Evolutionary conservation across 164 flowering plant genomes (phyloP).

Genomic region (Nymphaea colorata): DNA sequence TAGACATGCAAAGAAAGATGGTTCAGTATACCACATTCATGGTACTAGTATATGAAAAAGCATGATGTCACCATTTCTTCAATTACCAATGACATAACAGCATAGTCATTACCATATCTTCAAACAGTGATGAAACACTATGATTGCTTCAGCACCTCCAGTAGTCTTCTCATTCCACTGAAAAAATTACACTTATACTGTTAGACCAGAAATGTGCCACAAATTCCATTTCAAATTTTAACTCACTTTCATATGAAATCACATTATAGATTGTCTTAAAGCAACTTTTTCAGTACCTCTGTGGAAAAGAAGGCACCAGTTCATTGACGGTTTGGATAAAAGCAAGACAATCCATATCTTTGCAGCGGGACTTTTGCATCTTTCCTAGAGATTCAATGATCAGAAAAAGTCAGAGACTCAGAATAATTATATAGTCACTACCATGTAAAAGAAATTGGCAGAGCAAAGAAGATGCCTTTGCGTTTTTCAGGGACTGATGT

Average conservation of each 20-base stretch:
- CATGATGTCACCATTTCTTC: too few species aligned
- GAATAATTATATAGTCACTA: not conserved
- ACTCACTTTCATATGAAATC: not conserved
- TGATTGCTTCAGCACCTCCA: not conserved
- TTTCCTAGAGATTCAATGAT: not conserved
- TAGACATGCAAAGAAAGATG: not conserved
- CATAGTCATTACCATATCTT: too few species aligned
- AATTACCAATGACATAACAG: too few species aligned
- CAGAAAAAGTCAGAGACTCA: not conserved
- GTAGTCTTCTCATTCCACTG: not conserved
- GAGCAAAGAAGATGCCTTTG: slow-evolving; percentile 8
- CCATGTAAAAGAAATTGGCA: not conserved
- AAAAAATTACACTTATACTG: not conserved
- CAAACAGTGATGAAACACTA: too few species aligned
- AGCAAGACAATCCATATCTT: not conserved
- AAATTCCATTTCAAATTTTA: not conserved
- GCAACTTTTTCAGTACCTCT: not conserved
- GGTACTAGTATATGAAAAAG: too few species aligned
- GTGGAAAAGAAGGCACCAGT: not conserved
- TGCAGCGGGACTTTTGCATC: not conserved
- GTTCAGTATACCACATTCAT: not conserved
- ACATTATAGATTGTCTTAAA: not conserved
- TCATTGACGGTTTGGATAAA: not conserved
- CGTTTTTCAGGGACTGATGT: slow-evolving; percentile 12
- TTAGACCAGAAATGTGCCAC: not conserved